Evolutionary conservation across 2,329 filamentous ascomycete genomes (phyloP).

Genomic region (Lasiodiplodia sp.): DNA sequence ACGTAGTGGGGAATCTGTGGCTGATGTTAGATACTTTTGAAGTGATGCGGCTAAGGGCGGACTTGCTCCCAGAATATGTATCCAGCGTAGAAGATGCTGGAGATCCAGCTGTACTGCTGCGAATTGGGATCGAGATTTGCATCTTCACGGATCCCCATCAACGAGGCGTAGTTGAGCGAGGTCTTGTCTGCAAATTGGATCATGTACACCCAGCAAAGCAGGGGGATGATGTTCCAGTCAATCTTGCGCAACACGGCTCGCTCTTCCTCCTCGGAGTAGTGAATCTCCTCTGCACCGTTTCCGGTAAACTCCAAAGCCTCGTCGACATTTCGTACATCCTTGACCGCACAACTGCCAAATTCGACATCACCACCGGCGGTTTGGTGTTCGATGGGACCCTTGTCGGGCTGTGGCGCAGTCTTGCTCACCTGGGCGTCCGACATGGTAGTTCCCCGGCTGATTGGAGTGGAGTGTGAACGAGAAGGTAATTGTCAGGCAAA

Average conservation of each 20-base stretch:
- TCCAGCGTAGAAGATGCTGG: conserved; percentile 56
- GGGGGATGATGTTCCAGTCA: conserved; percentile 59
- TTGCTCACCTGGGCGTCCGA: not conserved
- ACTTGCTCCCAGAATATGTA: conserved; percentile 4
- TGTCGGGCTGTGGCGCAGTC: not conserved
- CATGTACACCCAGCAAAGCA: conserved; percentile 68
- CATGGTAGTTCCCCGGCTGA: not conserved
- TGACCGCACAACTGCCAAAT: not conserved
- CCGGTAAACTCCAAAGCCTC: not conserved
- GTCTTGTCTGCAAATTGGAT: conserved; percentile 70
- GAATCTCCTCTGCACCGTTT: not conserved
- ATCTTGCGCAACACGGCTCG: conserved; percentile 55
- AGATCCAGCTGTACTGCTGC: conserved; percentile 62
- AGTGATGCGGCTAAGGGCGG: not conserved
- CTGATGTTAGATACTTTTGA: not conserved
- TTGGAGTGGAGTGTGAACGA: not conserved
- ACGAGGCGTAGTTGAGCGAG: conserved; percentile 66
- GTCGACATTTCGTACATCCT: not conserved
- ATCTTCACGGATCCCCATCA: conserved; percentile 69
- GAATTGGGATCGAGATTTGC: conserved; percentile 58
- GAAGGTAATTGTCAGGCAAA: not conserved
- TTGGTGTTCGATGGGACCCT: not conserved
- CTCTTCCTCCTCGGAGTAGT: conserved; percentile 35
- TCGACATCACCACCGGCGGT: not conserved
- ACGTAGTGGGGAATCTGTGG: not conserved